A percentile compares a stretch with the other conserved stretches of the same genome.
Evolutionary conservation across 345 rosid species (phyloP).

Genomic region (Anastatica hierochuntica): DNA sequence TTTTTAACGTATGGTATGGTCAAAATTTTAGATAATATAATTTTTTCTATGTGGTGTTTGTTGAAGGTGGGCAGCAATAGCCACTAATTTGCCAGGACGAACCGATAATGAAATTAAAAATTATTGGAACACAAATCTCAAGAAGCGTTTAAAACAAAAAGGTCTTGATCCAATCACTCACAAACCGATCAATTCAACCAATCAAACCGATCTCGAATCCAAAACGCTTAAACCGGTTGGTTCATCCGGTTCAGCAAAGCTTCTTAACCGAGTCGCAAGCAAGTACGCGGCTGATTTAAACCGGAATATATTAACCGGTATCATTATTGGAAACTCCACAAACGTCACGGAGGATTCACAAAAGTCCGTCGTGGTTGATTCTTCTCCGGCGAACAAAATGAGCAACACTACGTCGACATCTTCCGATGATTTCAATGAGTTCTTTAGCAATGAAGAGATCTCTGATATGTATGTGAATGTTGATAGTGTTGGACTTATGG

Average conservation of each 20-base stretch:
- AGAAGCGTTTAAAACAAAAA: slow-evolving; percentile 33
- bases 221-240: not conserved
- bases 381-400: not conserved
- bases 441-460: slow-evolving; percentile 12
- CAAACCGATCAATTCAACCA: slow-evolving; percentile 20
- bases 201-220: not conserved
- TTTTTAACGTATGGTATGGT: not conserved
- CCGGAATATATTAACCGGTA: slow-evolving; percentile 20
- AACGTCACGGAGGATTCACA: too few species aligned
- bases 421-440: not conserved
- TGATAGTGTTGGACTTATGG: slow-evolving; percentile 19
- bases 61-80: slow-evolving; percentile 49
- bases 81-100: slow-evolving; percentile 31
- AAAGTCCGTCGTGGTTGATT: not conserved
- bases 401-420: not conserved
- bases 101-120: slow-evolving; percentile 57
- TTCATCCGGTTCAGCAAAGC: slow-evolving; percentile 13
- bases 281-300: slow-evolving; percentile 12
- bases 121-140: slow-evolving; percentile 51
- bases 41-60: not conserved
- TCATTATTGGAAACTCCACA: slow-evolving; percentile 13
- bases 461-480: not conserved
- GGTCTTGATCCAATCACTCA: slow-evolving; percentile 38
- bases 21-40: not conserved
- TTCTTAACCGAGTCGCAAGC: slow-evolving; percentile 25